phyloP scores from a whole-genome alignment of 2,329 filamentous ascomycete genomes.

The Apiospora malaysiana region DNA sequence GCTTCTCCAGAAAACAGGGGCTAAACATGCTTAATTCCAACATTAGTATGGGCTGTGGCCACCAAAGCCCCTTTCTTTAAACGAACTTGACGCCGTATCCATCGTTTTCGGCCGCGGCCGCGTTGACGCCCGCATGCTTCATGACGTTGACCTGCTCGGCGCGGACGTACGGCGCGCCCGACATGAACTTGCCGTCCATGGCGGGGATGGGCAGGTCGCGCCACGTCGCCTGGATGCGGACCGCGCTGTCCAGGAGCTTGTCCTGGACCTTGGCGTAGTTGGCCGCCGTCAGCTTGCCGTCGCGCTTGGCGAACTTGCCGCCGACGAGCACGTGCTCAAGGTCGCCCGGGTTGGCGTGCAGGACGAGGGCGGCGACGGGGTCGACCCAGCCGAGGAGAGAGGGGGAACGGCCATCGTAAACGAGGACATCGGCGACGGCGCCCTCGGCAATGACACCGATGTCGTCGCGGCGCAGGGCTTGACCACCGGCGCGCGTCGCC shows the following conservation, averaged over 20 bases:
- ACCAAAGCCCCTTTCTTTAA: background rate
- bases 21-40: background rate
- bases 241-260: constrained; percentile 42
- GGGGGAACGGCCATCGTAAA: constrained; percentile 57
- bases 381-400: constrained; percentile 60
- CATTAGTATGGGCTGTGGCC: too few relatives aligned
- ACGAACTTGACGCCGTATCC: background rate
- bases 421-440: constrained; percentile 59
- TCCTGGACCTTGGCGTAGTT: constrained; percentile 38
- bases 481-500: constrained; percentile 57
- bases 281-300: constrained; percentile 41
- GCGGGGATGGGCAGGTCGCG: constrained; percentile 34
- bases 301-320: constrained; percentile 54
- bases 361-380: constrained; percentile 60
- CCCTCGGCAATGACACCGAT: constrained; percentile 55
- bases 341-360: constrained; percentile 60
- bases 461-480: constrained; percentile 56
- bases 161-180: constrained; percentile 26
- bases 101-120: background rate
- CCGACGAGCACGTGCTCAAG: constrained; percentile 56
- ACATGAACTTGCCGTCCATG: constrained; percentile 34
- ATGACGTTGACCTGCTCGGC: constrained; percentile 29
- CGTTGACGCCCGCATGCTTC: background rate
- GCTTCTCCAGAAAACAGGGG: too few relatives aligned
- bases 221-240: constrained; percentile 38